Evolutionary conservation across 2,329 filamentous ascomycete genomes (phyloP), one percentile per base, ranked within the genome.

Genomic region (Alternaria arbusti): DNA sequence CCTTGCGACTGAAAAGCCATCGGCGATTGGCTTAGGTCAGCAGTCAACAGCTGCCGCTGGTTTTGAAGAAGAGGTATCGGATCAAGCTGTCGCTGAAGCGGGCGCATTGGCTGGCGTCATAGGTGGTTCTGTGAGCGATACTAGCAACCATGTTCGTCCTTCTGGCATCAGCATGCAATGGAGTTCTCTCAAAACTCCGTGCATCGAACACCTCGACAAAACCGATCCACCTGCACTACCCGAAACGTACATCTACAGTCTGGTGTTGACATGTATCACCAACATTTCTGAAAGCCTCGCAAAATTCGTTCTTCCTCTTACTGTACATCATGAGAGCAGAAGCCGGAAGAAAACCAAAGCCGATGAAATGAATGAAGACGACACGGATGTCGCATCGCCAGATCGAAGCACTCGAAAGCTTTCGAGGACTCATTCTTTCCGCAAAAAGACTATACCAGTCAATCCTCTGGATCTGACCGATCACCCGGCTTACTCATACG

Each of bases 181-280:
- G 94, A 99, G 96, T 79, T 87, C 90, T 12, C 87, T 97, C 65
- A 88, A 93, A 54, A 91, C 94, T 11, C 91, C 94, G 6, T 97
- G 93, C 74, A 93, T 98, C 65, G 96, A 99, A 72, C 93, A 97
- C 68, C 87, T 98, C 20, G 96, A 99, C 81, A 99, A 98, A 79
- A 88, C 89, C 0, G 94, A 97, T 51, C 87, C 95, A 0, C 94
- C 95, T 5, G 72, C 84, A 0, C 87, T 97, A 22, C 96, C 96
- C 0, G 95, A 97, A 65, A 97, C 96, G 0, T 99, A 99, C 74
- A 87, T 97, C 8, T 98, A 97, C 80, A 93, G 91, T 66, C 84
- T 99, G 51, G 92, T 95, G 1, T 82, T 99, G 45, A 91, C 92
- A 3, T 98, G 95, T 74, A 91, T 99, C 63, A 95, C 92, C 47